Evolutionary conservation across 345 rosid species (phyloP).

Genomic region (Citropsis articulata): DNA sequence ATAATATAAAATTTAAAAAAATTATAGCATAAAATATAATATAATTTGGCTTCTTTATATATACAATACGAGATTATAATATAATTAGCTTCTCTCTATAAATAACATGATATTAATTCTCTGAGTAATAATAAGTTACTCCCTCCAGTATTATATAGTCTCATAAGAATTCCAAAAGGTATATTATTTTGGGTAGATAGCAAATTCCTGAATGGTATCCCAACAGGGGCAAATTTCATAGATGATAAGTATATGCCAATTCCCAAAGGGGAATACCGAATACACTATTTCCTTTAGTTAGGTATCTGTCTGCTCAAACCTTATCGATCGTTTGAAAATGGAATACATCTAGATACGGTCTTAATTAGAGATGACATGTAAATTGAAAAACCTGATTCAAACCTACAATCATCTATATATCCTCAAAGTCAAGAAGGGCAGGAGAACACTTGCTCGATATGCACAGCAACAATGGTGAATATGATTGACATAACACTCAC

Average conservation of each 20-base stretch:
- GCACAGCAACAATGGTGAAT: neutral
- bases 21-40: too few species aligned
- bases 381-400: neutral
- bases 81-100: too few species aligned
- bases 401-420: neutral
- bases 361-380: too few species aligned
- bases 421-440: neutral
- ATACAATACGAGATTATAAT: too few species aligned
- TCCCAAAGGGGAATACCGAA: neutral
- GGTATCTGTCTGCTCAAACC: neutral
- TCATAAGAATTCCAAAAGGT: neutral
- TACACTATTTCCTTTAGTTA: neutral
- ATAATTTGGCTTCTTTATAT: too few species aligned
- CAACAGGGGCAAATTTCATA: neutral
- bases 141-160: too few species aligned
- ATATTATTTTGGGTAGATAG: neutral
- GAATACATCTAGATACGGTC: neutral
- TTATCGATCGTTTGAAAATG: neutral
- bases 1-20: too few species aligned
- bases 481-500: slow-evolving; percentile 9
- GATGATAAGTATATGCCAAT: neutral
- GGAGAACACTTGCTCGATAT: neutral
- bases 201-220: neutral
- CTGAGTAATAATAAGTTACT: too few species aligned
- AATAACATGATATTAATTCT: too few species aligned